These are phyloP conservation scores for Arabis alpina DNA, from an alignment of 345 rosid species.

Conservation along the genomic window DNA sequence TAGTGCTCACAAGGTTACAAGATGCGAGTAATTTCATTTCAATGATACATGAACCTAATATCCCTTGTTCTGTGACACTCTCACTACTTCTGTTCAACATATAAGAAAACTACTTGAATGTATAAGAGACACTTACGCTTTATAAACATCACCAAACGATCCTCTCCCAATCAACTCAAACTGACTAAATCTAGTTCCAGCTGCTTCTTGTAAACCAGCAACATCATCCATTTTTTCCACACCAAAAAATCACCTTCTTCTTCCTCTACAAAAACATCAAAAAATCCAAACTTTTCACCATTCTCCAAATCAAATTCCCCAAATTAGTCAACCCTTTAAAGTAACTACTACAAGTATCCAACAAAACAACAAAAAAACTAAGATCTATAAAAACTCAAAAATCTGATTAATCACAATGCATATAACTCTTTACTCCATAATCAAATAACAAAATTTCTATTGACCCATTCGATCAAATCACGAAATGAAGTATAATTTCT, in stretches of 20 bases:
- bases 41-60: slow-evolving; percentile 10
- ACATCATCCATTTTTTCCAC: slow-evolving; percentile 70
- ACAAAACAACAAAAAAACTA: neutral
- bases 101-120: neutral
- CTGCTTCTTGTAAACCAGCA: slow-evolving; percentile 77
- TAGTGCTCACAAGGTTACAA: slow-evolving; percentile 3
- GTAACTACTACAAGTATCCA: too few relatives aligned
- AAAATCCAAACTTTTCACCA: slow-evolving; percentile 34
- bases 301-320: slow-evolving; percentile 32
- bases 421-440: slow-evolving; percentile 43
- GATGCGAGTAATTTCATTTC: neutral
- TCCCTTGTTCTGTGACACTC: slow-evolving; percentile 1
- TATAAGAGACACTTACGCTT: slow-evolving; percentile 70
- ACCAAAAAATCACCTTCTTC: slow-evolving; percentile 15
- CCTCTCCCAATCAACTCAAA: slow-evolving; percentile 95
- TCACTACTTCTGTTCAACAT: neutral
- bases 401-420: slow-evolving; percentile 16
- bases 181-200: slow-evolving; percentile 79
- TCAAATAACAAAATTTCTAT: neutral
- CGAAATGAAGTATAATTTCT: neutral
- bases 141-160: slow-evolving; percentile 96
- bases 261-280: slow-evolving; percentile 23
- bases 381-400: slow-evolving; percentile 31
- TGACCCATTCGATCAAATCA: slow-evolving; percentile 15
- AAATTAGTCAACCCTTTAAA: slow-evolving; percentile 43